Evolutionary conservation across 768 basidiomycete species (phyloP), one percentile per base, ranked within the genome.

Genomic region (Amanita rimosa): DNA sequence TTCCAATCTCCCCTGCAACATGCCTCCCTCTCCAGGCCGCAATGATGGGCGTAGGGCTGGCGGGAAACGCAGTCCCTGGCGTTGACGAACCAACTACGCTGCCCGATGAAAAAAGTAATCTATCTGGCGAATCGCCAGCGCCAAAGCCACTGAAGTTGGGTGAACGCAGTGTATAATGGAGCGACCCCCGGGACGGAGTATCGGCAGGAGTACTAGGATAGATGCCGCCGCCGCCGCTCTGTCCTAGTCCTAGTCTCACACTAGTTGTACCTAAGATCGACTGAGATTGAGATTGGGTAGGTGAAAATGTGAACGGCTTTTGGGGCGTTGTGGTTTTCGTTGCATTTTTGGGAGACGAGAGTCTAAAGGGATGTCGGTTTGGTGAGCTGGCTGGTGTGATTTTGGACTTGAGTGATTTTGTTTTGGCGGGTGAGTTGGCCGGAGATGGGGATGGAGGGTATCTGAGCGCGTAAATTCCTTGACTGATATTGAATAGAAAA

Each of bases 11-110:
- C 19, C 57, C 56, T 16, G 52, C 62, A 1, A 56, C 47, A 41
- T 70, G 67, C 50, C 67, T 72, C 8, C 70, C 70, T 50, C 69
- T 57, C 46, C 71, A 73, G 2, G 72, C 67, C 3, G 69, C 66
- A 14, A 72, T 59, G 2, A 67, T 62, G 16, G 73, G 72, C 46
- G 70, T 71, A 0, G 71, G 72, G 0, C 68, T 66, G 27, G 65
- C 49, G 36, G 63, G 56, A 46, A 63, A 62, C 16, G 59, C 56
- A 26, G 63, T 61, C 4, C 62, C 59, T 8, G 67, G 67, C 17
- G 64, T 57, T 13, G 64, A 58, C 7, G 67, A 69, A n/a, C 59
- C 52, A 35, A 59, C 59, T 6, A 63, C 65, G 44, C 53, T 64
- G 6, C 65, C 64, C 13, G 67, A 64, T 1, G 66, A 59, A 3